phyloP scores from a whole-genome alignment of 257 asterid genomes.

The Craterostigma plantagineum region DNA sequence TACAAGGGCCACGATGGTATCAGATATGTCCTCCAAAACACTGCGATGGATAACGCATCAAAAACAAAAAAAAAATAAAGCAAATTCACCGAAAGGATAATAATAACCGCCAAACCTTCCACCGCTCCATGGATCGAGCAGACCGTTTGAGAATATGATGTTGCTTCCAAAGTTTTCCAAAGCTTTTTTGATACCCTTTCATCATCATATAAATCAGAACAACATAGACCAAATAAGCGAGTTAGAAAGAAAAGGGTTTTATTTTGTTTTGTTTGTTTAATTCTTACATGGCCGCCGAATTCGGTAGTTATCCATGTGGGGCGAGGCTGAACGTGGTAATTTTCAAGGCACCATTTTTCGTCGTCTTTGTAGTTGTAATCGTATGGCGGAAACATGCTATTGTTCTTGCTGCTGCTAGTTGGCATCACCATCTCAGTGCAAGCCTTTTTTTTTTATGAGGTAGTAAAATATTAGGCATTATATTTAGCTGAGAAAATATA shows the following conservation, averaged over 20 bases:
- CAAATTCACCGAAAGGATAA: too few species aligned
- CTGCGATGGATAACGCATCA: conserved; percentile 38
- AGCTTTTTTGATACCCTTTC: conserved; percentile 42
- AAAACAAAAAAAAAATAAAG: background rate
- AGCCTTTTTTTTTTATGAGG: conserved; percentile 27
- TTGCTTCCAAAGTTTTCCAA: conserved; percentile 67
- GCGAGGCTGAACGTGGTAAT: conserved; percentile 57
- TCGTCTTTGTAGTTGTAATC: conserved; percentile 27
- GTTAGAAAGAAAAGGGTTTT: background rate
- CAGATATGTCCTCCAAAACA: conserved; percentile 67
- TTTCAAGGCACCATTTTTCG: conserved; percentile 40
- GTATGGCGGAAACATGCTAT: conserved; percentile 67
- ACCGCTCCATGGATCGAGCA: conserved; percentile 94
- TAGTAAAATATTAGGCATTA: too few species aligned
- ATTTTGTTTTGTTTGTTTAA: background rate
- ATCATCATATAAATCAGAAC: conserved; percentile 6
- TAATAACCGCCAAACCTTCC: conserved; percentile 47
- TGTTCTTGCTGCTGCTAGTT: conserved; percentile 27
- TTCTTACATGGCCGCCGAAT: conserved; percentile 77
- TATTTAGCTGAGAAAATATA: too few species aligned
- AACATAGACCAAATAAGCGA: conserved; percentile 7
- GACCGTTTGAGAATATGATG: conserved; percentile 86
- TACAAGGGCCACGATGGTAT: conserved; percentile 61
- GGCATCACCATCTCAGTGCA: conserved; percentile 99
- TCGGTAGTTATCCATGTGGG: conserved; percentile 84